Base-by-base conservation (phyloP, 2,329 filamentous ascomycete genomes). In the Pseudonectria foliicola region DNA sequence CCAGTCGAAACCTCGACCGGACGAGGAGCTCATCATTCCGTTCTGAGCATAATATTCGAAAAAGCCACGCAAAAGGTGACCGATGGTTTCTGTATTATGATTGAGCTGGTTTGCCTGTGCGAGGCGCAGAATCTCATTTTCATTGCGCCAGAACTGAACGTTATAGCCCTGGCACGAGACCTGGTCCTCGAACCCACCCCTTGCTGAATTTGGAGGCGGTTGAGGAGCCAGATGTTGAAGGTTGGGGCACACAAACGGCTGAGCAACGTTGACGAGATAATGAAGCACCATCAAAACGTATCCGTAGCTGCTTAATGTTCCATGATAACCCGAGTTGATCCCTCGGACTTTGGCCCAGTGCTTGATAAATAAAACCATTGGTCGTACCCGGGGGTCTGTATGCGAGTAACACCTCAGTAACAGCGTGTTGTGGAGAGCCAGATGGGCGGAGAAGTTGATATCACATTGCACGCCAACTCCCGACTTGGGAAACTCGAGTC, bases 241-340 rank as follows among this genome's bases (percentile, higher is more conserved):
- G 52, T 95, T 95, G 0, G 85, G 86, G 38, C 86, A 79, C 13
- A 95, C 83, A 35, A 87, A 86, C 1, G 89, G 88, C 31, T 77
- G 68, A 1, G 75, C 83, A 34, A 95, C 60, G 48, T 95, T 94
- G 52, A 92, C 78, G 18, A 95, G 73, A 53, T 90, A 95, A 60
- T 95, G 89, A 12, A 95, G 66, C 4, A 93, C 80, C 88, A 95
- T 94, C 26, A 95, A 65, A 5, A 92, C 86, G 59, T 90, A 95
- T 32, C 89, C 88, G 52, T 95, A 95, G 46, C 85, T 90, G 34
- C 84, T 89, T 13, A 95, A 66, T 0, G 87, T 93, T 27, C 89
- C 88, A 25, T 81, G 80, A 54, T 93, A 93, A 2, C 85, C 80
- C 27, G 81, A 85, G 60, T 95, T 95, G 62, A 95, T 89, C 43